These are phyloP conservation scores for Eucalyptus cloeziana DNA, from an alignment of 345 rosid species.

Conservation along the genomic window DNA sequence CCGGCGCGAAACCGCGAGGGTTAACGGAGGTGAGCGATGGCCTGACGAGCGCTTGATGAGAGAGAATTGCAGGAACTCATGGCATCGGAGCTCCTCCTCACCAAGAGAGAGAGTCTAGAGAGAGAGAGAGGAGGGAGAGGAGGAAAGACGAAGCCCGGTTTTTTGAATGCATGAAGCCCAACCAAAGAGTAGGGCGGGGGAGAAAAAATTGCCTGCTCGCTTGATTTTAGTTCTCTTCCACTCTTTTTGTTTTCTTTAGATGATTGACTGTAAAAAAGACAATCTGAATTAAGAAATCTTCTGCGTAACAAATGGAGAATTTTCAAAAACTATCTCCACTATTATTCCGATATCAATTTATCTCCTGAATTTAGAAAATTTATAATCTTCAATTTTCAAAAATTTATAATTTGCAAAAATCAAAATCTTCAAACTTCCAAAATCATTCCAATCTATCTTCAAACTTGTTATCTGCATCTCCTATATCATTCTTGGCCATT, in stretches of 20 bases:
- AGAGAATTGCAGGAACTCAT: background rate
- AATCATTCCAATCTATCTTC: background rate
- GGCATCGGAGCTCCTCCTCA: background rate
- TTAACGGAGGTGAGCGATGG: background rate
- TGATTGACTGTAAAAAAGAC: background rate
- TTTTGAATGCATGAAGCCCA: background rate
- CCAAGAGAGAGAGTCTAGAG: background rate
- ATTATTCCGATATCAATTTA: background rate
- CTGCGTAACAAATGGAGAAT: background rate
- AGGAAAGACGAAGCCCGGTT: background rate
- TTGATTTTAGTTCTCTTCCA: background rate
- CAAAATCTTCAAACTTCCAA: no score
- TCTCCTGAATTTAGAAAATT: background rate
- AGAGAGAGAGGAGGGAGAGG: background rate
- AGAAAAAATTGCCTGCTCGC: background rate
- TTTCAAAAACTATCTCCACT: background rate
- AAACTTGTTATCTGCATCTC: accelerated
- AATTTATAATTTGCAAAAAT: no score
- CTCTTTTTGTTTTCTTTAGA: background rate
- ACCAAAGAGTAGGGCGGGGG: accelerated
- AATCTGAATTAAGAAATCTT: background rate
- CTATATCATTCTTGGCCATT: accelerated
- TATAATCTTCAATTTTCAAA: no score
- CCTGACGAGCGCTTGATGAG: background rate
- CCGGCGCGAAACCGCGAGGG: background rate